phyloP scores from a whole-genome alignment of 495 filamentous ascomycete species.

The Penicillium roqueforti region DNA sequence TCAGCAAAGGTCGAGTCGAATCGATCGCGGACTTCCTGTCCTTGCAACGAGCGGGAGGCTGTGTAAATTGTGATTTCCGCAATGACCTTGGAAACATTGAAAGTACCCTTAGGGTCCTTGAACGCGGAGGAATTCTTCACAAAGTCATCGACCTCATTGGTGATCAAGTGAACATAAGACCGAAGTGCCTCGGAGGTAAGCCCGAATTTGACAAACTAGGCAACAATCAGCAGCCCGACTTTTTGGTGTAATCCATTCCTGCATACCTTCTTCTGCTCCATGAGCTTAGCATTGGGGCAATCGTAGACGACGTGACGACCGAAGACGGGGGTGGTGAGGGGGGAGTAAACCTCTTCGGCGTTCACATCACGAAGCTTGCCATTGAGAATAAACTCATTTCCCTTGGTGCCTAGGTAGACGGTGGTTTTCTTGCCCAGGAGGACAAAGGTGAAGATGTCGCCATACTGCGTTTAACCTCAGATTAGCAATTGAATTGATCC shows the following conservation, averaged over 20 bases:
- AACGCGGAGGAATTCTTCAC: slow-evolving; percentile 45
- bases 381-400: slow-evolving; percentile 62
- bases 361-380: slow-evolving; percentile 58
- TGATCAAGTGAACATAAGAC: slow-evolving; percentile 57
- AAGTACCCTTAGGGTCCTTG: slow-evolving; percentile 41
- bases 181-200: slow-evolving; percentile 59
- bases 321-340: slow-evolving; percentile 59
- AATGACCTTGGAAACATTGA: slow-evolving; percentile 53
- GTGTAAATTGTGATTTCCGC: slow-evolving; percentile 62
- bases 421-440: slow-evolving; percentile 61
- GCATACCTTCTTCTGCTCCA: slow-evolving; percentile 65
- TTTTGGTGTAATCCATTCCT: background rate
- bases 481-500: slow-evolving; percentile 11
- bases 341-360: slow-evolving; percentile 61
- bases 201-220: slow-evolving; percentile 63
- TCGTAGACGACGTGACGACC: slow-evolving; percentile 63
- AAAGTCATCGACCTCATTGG: slow-evolving; percentile 49
- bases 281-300: slow-evolving; percentile 61
- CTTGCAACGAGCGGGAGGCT: slow-evolving; percentile 61
- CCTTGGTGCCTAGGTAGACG: slow-evolving; percentile 57
- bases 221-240: slow-evolving; percentile 3
- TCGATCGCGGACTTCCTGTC: slow-evolving; percentile 57
- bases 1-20: slow-evolving; percentile 61
- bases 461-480: slow-evolving; percentile 42
- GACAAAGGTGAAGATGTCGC: slow-evolving; percentile 62